Base-by-base conservation (phyloP, 176 grass and related monocot genomes). In the Alopecurus myosuroides region DNA sequence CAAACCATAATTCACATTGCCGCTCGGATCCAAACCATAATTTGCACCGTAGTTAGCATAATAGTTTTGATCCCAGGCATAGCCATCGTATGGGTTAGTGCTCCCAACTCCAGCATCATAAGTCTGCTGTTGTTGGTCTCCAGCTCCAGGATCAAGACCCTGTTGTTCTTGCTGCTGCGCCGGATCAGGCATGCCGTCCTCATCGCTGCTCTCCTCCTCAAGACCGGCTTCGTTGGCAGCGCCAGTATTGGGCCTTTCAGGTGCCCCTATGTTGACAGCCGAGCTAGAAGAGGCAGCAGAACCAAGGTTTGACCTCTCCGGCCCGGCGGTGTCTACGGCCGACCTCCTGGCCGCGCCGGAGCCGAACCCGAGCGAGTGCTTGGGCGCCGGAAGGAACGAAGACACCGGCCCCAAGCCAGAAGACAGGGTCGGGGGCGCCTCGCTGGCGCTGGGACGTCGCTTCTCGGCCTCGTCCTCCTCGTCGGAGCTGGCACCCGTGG, bases 371-470 rank as follows among this genome's bases (percentile, higher is more conserved):
- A 95, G 75, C 61, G 97, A 90, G 70, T 90, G 92, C 85, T 90
- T 94, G 8, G 97, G 97, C 75, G 86, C 89, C 53, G 97, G 97
- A n/a, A 98, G 85, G 80, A 94, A 90, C 57, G 91, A 95, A 73
- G 91, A 94, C 14, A 94, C 84, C 41, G 85, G 82, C 8, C 88
- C 90, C 20, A 80, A 76, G 19, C 84, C 73, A 40, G 73, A 77
- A 40, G 48, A 57, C 11, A 84, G 48, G 28, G 85, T 55, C 36
- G 85, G 87, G 7, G 73, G 82, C 17, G 83, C 76, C 55, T 76
- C 79, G 23, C 40, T 77, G 36, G 44, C 34, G 79, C 77, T 89
- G 66, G 83, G 52, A 26, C 83, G 68, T 34, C 74, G 69, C 60
- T 75, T 89, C 51, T 79, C 88, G 78, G 84, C 88, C 2, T 94